Evolutionary conservation across 352 stramenopile genomes (phyloP).

Genomic region (Phytophthora sojae): DNA sequence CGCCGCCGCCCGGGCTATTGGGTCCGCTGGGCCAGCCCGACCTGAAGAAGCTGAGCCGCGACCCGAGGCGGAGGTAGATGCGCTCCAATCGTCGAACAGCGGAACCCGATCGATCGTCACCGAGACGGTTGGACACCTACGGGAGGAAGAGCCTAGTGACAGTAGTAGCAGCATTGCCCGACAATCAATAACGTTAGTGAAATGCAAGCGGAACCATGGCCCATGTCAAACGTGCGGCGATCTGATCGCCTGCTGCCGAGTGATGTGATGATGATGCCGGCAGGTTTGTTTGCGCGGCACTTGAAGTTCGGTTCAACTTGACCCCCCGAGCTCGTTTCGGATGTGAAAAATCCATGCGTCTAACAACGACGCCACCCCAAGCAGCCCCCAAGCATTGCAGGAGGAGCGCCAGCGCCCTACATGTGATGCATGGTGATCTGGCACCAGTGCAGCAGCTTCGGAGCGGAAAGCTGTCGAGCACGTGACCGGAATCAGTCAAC

Average conservation of each 20-base stretch:
- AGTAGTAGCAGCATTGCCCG: conserved; percentile 3
- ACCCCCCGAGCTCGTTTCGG: background rate
- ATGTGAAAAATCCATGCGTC: conserved; percentile 13
- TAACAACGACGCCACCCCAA: conserved; percentile 7
- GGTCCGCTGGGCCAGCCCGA: conserved; percentile 26
- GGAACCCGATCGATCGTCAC: background rate
- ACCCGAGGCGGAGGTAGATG: conserved; percentile 38
- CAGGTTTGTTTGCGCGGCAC: background rate
- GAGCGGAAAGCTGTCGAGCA: background rate
- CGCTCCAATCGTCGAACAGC: background rate
- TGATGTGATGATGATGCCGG: too few species aligned
- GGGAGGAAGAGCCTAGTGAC: background rate
- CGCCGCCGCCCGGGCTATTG: conserved; percentile 10
- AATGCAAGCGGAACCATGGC: background rate
- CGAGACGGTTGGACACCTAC: conserved; percentile 2
- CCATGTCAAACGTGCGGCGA: too few species aligned
- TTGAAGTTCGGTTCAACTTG: conserved; percentile 29
- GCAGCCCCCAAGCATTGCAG: too few species aligned
- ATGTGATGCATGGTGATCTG: too few species aligned
- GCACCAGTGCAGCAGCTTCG: too few species aligned
- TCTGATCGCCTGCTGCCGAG: too few species aligned
- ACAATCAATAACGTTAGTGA: conserved; percentile 9
- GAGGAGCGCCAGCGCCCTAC: too few species aligned
- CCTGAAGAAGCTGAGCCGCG: conserved; percentile 38
- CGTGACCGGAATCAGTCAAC: conserved; percentile 16